Evolutionary conservation across 2,329 filamentous ascomycete species (phyloP), one percentile per base, ranked within the genome.

Genomic region (Rhynchosporium secalis): DNA sequence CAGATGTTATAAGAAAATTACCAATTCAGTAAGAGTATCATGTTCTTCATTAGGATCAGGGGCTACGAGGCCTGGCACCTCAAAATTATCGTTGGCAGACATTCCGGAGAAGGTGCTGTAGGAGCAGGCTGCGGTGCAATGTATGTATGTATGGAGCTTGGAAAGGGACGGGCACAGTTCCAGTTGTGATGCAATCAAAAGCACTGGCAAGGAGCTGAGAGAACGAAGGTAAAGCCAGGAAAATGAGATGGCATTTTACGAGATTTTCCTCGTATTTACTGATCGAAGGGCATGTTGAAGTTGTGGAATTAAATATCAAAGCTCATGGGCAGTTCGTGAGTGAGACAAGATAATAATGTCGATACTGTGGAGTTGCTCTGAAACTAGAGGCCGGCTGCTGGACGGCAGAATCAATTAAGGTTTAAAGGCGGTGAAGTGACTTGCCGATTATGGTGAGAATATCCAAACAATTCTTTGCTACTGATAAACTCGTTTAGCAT

Each of bases 1-100:
- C 56, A 33, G 61, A 60, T 61, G 60, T 54, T 29, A 56, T 38
- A 43, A 60, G 20, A 40, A 54, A 65, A 82, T 79, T 80, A 87
- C 85, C 78, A 87, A 78, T 72, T 81, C 82, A 68, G 84, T 82
- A 78, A 87, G 80, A 28, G 61, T 46, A 40, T 58, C 62, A 48
- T 54, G 59, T 29, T 69, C 61, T 38, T 68, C 80, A 75, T 81
- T 79, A 57, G 81, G 77, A 65, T 47, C 47, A 36, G 78, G 73
- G 68, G 83, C 79, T 72, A 81, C 78, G 71, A 87, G 80, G 71
- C 83, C 83, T 15, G 61, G 63, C 51, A 68, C 62, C 33, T 65
- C 68, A 59, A 71, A 72, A 56, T 48, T 66, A 13, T 72, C 66
- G 66, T 69, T 69, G 60, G 62, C 62, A 62, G 70, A 65, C 70